phyloP scores from a whole-genome alignment of 345 rosid species.

The Euphorbia pulcherrima region DNA sequence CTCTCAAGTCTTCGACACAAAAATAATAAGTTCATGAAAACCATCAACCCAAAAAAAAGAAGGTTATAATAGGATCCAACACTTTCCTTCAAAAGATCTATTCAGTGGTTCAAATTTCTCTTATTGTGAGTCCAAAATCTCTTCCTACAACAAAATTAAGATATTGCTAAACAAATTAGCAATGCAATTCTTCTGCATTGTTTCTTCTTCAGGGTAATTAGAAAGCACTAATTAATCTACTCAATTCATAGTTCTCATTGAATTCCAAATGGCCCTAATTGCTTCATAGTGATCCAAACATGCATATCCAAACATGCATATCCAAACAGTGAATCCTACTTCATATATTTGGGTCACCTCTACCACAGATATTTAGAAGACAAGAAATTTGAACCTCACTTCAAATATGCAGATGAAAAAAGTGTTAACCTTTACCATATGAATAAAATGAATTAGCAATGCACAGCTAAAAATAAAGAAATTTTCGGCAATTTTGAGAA shows the following conservation, averaged over 20 bases:
- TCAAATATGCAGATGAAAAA: not conserved
- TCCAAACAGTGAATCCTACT: not conserved
- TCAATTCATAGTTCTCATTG: not conserved
- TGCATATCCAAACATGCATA: not conserved
- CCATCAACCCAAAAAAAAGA: not conserved
- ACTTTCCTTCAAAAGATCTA: not conserved
- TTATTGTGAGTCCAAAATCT: slow-evolving; percentile 1
- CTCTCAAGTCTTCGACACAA: not conserved
- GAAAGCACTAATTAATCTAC: not conserved
- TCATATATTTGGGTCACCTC: not conserved
- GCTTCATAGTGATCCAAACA: not conserved
- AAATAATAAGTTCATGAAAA: not conserved
- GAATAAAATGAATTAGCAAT: not conserved
- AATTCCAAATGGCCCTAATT: not conserved
- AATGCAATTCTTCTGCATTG: slow-evolving; percentile 1
- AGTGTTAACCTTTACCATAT: not conserved
- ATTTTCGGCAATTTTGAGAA: not conserved
- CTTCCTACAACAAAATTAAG: not conserved
- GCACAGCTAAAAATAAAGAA: not conserved
- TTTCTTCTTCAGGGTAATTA: not conserved
- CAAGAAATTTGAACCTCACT: not conserved
- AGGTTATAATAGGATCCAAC: not conserved
- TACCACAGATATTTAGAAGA: not conserved
- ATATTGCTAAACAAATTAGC: not conserved
- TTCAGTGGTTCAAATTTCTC: not conserved